These are phyloP conservation scores for Tolypocladium capitatum DNA, from an alignment of 2,329 filamentous ascomycete species.

Conservation along the genomic window DNA sequence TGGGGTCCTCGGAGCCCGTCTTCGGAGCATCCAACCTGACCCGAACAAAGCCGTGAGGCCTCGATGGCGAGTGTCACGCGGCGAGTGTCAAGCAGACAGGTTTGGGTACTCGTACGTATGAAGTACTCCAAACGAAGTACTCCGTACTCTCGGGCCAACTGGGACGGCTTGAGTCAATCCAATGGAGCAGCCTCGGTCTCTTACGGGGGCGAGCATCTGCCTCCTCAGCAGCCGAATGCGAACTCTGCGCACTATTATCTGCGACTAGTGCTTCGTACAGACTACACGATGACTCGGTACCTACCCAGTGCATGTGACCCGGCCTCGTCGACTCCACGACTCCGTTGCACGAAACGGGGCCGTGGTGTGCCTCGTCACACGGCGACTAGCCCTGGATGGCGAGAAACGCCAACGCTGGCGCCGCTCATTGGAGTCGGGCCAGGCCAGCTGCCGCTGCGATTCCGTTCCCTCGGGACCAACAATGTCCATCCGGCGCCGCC, in stretches of 20 bases:
- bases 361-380: neutral
- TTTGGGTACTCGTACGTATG: too few relatives aligned
- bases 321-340: neutral
- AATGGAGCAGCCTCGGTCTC: neutral
- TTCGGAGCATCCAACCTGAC: neutral
- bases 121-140: neutral
- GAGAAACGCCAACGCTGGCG: neutral
- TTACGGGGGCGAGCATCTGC: neutral
- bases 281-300: neutral
- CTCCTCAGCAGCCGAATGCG: slow-evolving; percentile 1
- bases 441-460: neutral
- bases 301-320: neutral
- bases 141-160: neutral
- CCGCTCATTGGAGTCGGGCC: neutral
- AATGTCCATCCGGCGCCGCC: neutral
- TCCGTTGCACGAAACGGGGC: neutral
- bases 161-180: neutral
- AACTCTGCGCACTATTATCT: neutral
- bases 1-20: neutral
- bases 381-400: neutral
- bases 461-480: slow-evolving; percentile 6
- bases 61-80: neutral
- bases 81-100: neutral
- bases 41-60: neutral
- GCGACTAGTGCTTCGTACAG: neutral